A percentile compares a stretch with the other conserved stretches of the same genome.
These are phyloP conservation scores for Davidsoniella australis DNA, from an alignment of 2,329 filamentous ascomycete genomes.

Conservation along the genomic window DNA sequence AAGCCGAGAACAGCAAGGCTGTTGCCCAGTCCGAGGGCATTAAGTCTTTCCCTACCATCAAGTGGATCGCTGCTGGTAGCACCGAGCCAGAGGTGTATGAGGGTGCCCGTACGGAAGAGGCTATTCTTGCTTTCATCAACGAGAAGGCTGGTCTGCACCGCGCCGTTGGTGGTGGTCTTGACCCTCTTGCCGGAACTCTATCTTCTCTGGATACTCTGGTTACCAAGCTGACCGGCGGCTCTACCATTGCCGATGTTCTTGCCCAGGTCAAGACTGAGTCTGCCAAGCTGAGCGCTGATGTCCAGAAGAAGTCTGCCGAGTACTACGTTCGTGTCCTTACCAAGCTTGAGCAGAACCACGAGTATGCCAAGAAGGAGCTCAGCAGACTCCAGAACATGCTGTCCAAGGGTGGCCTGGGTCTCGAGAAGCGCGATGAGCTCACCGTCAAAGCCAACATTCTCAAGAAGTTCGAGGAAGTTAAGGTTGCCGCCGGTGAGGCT, in stretches of 20 bases:
- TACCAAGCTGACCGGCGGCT: slow-evolving; percentile 50
- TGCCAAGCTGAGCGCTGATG: slow-evolving; percentile 42
- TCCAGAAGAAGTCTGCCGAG: slow-evolving; percentile 61
- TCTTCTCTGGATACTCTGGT: slow-evolving; percentile 61
- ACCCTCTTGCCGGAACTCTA: slow-evolving; percentile 66
- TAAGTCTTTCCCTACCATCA: slow-evolving; percentile 86
- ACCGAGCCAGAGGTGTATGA: slow-evolving; percentile 54
- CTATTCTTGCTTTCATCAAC: slow-evolving; percentile 71
- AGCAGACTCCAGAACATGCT: slow-evolving; percentile 63
- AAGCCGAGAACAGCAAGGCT: slow-evolving; percentile 69
- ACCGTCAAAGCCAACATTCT: slow-evolving; percentile 77
- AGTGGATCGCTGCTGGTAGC: slow-evolving; percentile 83
- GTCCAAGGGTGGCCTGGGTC: slow-evolving; percentile 69
- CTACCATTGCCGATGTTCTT: slow-evolving; percentile 36
- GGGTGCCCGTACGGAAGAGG: slow-evolving; percentile 59
- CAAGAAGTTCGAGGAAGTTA: slow-evolving; percentile 50
- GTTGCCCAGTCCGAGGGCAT: slow-evolving; percentile 62
- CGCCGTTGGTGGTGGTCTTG: slow-evolving; percentile 60
- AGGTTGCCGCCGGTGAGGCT: slow-evolving; percentile 29
- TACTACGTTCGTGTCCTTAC: slow-evolving; percentile 89
- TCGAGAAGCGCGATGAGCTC: slow-evolving; percentile 77
- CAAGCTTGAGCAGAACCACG: slow-evolving; percentile 64
- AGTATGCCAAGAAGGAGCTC: slow-evolving; percentile 73
- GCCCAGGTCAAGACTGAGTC: slow-evolving; percentile 58
- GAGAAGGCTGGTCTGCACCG: slow-evolving; percentile 78